Conservation (phyloP, 768 basidiomycete genomes). For the Russula sp. region DNA sequence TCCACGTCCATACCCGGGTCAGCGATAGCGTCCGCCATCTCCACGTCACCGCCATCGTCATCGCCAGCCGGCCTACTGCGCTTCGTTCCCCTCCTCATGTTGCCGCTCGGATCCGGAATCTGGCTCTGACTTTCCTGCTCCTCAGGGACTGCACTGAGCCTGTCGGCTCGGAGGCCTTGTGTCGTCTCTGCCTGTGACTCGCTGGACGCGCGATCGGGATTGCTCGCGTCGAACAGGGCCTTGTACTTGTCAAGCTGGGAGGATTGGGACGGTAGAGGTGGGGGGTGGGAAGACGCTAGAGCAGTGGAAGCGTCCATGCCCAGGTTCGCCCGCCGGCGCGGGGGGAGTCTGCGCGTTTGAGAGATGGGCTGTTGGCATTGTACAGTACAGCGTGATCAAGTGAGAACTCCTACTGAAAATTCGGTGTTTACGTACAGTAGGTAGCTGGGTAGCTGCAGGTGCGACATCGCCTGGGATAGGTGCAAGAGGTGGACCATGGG, state of each 20-base stretch:
- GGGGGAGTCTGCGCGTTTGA: slow-evolving; percentile 12
- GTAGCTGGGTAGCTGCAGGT: slow-evolving; percentile 6
- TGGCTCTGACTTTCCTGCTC: slow-evolving; percentile 12
- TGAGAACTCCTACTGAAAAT: neutral
- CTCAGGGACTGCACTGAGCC: slow-evolving; percentile 9
- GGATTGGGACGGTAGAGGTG: neutral
- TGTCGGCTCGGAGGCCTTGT: neutral
- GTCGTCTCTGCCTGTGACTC: slow-evolving; percentile 6
- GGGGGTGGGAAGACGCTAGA: neutral
- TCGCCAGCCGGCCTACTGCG: neutral
- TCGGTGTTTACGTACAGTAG: slow-evolving; percentile 4
- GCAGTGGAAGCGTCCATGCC: slow-evolving; percentile 3
- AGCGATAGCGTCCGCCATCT: neutral
- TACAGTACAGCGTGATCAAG: neutral
- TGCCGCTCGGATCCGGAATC: neutral
- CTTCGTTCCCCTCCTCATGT: slow-evolving; percentile 8
- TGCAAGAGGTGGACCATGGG: neutral
- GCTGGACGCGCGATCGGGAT: slow-evolving; percentile 18
- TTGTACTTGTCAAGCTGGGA: slow-evolving; percentile 23
- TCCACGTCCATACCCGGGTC: neutral
- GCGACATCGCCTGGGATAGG: neutral
- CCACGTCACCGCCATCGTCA: neutral
- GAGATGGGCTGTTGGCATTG: slow-evolving; percentile 10
- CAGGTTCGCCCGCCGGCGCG: slow-evolving; percentile 15
- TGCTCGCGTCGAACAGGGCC: slow-evolving; percentile 21